Evolutionary conservation across 2,329 filamentous ascomycete genomes (phyloP), one percentile per base, ranked within the genome.

Genomic region (Penicillium sclerotiorum): DNA sequence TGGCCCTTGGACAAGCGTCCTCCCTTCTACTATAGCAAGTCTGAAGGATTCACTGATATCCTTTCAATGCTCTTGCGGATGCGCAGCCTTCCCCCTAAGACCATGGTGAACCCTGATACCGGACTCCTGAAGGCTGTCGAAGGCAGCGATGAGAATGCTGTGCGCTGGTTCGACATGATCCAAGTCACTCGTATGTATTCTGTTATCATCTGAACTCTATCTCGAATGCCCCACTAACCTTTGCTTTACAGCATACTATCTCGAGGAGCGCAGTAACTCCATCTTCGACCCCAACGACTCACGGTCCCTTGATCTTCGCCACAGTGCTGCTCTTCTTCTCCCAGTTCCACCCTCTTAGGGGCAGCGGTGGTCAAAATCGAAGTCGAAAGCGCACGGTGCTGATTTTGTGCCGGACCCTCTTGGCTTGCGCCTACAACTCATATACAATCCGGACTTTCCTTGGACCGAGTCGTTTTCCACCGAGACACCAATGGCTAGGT

Each of bases 61-160:
- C 66, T 85, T 4, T 74, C 78, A 49, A 82, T 82, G 73, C 67
- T 85, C 25, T 69, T 85, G 40, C 79, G 79, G 55, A 82, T 85
- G 77, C 79, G 82, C 6, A 70, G 69, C 39, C 58, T 77, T n/a
- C 70, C 73, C 11, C 73, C 73, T 21, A 73, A 72, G 57, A 69
- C 71, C 5, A 64, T 47, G 22, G 60, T 73, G 18, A 62, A 68
- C 18, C 62, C 65, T 3, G 71, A 73, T 12, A 70, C 64, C 17
- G 70, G 71, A n/a, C 56, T 68, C 9, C 49, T 76, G 47, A 68
- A 66, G 55, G 66, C 71, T 4, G 64, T 67, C 7, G 68, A 74
- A 9, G 68, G 64, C 8, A 72, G 68, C 49, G 69, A 72, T 18
- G 66, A 70, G 38, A 66, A 70, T 48, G 68, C 68, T 5, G 56